Conservation (phyloP, 306 rosid species). For the Trifolium subterraneum region DNA sequence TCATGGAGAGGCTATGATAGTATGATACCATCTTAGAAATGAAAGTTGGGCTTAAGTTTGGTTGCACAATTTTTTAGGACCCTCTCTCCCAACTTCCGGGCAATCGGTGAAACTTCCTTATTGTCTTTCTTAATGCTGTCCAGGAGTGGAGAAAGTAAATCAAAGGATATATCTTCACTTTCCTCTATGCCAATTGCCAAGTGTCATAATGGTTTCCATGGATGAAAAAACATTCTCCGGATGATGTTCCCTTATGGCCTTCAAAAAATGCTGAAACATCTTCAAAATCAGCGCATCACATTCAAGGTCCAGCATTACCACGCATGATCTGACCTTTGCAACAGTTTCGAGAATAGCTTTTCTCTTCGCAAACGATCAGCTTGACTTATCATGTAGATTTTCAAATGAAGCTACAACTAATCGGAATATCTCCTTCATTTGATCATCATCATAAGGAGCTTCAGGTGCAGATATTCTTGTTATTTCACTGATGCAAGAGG, state of each 20-base stretch:
- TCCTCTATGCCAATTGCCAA: conserved; percentile 91
- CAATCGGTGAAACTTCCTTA: conserved; percentile 67
- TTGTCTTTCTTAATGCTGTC: conserved; percentile 69
- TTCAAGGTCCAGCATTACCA: conserved; percentile 94
- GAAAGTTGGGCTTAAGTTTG: conserved; percentile 72
- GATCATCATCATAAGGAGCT: conserved; percentile 90
- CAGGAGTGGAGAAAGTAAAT: conserved; percentile 71
- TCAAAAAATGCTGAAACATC: conserved; percentile 92
- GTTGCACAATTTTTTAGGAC: conserved; percentile 70
- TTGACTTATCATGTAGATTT: conserved; percentile 67
- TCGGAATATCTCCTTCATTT: conserved; percentile 93
- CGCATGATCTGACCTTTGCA: conserved; percentile 92
- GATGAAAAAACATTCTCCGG: conserved; percentile 74
- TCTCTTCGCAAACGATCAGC: conserved; percentile 73
- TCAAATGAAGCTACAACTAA: conserved; percentile 91
- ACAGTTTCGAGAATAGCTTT: conserved; percentile 84
- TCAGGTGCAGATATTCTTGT: conserved; percentile 98
- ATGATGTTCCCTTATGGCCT: conserved; percentile 78
- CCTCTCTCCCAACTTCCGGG: conserved; percentile 75
- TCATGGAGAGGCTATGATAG: too few species aligned
- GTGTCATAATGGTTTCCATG: conserved; percentile 89
- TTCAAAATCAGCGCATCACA: conserved; percentile 80
- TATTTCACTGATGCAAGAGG: conserved; percentile 89
- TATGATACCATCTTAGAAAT: too few species aligned
- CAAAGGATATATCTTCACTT: conserved; percentile 85